Evolutionary conservation across 495 filamentous ascomycete genomes (phyloP).

Genomic region (Chaetomidium leptoderma): DNA sequence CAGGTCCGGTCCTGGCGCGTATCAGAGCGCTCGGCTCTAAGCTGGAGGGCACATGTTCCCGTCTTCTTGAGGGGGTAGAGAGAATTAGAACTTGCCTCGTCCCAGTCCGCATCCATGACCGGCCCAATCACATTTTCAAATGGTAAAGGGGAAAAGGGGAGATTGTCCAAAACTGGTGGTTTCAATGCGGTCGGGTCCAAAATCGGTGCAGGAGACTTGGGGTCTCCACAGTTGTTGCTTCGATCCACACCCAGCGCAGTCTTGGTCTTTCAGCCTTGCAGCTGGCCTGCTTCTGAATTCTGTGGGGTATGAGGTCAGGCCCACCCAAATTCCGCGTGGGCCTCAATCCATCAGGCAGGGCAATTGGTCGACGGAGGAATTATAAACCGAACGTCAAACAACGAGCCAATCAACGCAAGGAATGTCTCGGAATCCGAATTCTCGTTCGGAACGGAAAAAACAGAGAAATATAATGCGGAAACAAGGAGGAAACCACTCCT

Average conservation of each 20-base stretch:
- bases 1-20: not conserved
- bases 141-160: slow-evolving; percentile 2
- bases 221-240: not conserved
- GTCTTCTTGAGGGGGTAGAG: not conserved
- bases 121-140: slow-evolving; percentile 26
- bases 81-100: slow-evolving; percentile 47
- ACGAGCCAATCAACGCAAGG: no score
- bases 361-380: no score
- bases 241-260: not conserved
- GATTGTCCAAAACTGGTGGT: slow-evolving; percentile 11
- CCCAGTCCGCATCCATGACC: slow-evolving; percentile 58
- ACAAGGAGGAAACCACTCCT: not conserved
- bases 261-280: slow-evolving; percentile 11
- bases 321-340: no score
- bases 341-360: no score
- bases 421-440: no score
- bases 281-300: no score
- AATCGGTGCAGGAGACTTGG: not conserved
- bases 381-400: no score
- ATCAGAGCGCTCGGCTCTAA: not conserved
- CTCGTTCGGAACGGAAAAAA: no score
- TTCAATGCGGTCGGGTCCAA: slow-evolving; percentile 8
- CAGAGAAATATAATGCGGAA: not conserved
- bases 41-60: not conserved
- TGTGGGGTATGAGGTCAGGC: no score